Evolutionary conservation across 2,329 filamentous ascomycete species (phyloP), one percentile per base, ranked within the genome.

Genomic region (Fusarium sp.): DNA sequence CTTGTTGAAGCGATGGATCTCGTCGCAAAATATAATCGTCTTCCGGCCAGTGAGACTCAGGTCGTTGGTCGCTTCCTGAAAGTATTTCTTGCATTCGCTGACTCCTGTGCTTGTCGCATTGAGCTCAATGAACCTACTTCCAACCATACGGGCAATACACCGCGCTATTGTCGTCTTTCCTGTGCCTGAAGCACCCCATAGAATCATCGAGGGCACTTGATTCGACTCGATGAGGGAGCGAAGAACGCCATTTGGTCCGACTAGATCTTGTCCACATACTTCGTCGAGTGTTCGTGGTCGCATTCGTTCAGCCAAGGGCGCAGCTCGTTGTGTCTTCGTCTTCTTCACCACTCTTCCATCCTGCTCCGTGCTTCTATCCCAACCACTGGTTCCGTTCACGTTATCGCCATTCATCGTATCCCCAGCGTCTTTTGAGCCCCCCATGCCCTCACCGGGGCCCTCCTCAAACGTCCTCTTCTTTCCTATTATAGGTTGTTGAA

Each of bases 1-100:
- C 80, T 97, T 97, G 71, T 87, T 91, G 82, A 97, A 97, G 27
- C 95, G 85, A 79, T 97, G 94, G 46, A 97, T 96, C 82, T 98
- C 96, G 80, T 99, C 96, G 80, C 95, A 97, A 78, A 99, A 99
- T 67, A 99, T 89, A 67, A 99, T 97, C 0, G 96, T 98, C 80
- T 92, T 95, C 63, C 94, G 87, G 3, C 95, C 95, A 0, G 93
- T 96, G 50, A 98, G 82, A 2, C 84, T 82, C 45, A 94, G 80
- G 76, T 98, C 96, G 73, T 89, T 92, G 61, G 87, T 88, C 0
- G 96, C 94, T 70, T 97, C 94, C 21, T 84, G 82, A 74, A 98
- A 97, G 54, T 97, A 85, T 82, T 94, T 96, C 80, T 97, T 97
- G 84, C 91, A 94, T 77, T 98, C 95, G 23, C 87, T 89, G 18